Conservation (phyloP, 257 asterid genomes). For the Ophiorrhiza pumila region DNA sequence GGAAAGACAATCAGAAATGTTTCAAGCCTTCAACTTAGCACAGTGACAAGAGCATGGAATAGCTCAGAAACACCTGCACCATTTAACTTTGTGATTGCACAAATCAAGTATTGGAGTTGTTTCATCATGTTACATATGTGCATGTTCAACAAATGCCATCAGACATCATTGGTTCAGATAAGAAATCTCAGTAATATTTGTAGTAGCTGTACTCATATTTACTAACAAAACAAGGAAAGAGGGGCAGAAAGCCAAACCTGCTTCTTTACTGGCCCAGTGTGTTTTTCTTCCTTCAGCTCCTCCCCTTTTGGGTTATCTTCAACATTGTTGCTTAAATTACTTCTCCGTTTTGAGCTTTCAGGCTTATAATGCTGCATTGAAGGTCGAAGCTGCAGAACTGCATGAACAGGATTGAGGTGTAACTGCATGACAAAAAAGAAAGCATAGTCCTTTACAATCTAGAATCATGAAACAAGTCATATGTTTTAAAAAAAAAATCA, state of each 20-base stretch:
- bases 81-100: not conserved
- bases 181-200: not conserved
- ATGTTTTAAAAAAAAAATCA: not conserved
- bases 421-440: constrained; percentile 55
- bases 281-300: constrained; percentile 40
- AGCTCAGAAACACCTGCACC: not conserved
- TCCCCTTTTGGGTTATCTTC: constrained; percentile 42
- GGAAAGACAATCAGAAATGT: not conserved
- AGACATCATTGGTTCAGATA: not conserved
- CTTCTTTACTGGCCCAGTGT: constrained; percentile 42
- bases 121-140: not conserved
- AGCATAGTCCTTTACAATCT: not conserved
- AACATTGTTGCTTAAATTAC: constrained; percentile 21
- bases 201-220: not conserved
- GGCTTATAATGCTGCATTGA: constrained; percentile 49
- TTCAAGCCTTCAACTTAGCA: not conserved
- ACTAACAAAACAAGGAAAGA: not conserved
- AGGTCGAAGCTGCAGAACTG: constrained; percentile 86
- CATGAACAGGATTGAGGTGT: constrained; percentile 74
- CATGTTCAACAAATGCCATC: not conserved
- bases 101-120: not conserved
- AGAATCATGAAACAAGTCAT: constrained; percentile 6
- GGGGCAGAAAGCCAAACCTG: constrained; percentile 39
- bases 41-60: not conserved
- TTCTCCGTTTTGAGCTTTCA: constrained; percentile 39